A percentile compares a stretch with the other conserved stretches of the same genome.
phyloP scores from a whole-genome alignment of 257 asterid genomes.

The Ligustrum vulgare region DNA sequence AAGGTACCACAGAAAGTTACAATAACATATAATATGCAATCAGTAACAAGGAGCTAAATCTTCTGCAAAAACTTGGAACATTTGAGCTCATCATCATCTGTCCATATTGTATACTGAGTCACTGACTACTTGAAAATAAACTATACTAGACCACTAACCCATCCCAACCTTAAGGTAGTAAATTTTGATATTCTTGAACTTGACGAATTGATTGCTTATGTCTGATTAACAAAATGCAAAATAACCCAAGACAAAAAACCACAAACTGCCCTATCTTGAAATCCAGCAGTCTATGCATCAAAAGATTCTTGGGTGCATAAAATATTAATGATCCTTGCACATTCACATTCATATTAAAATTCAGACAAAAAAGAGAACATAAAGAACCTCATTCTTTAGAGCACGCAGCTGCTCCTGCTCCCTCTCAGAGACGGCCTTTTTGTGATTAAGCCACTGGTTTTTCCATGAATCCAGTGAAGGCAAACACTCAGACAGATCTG shows the following conservation, averaged over 20 bases:
- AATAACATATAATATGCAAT: not conserved
- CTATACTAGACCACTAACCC: not conserved
- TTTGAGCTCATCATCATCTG: too few relatives aligned
- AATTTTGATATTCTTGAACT: not conserved
- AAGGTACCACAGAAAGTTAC: not conserved
- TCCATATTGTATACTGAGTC: too few relatives aligned
- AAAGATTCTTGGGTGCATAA: not conserved
- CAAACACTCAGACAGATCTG: constrained; percentile 82
- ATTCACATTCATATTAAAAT: not conserved
- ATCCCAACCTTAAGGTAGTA: not conserved
- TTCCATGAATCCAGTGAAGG: constrained; percentile 88
- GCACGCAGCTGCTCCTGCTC: constrained; percentile 40
- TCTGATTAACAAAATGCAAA: not conserved
- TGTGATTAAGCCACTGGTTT: constrained; percentile 79
- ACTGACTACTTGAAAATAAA: too few relatives aligned
- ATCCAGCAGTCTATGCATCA: not conserved
- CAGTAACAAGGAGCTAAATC: not conserved
- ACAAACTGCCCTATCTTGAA: not conserved
- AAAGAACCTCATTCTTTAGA: constrained; percentile 63
- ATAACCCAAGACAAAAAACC: too few relatives aligned
- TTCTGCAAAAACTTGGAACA: not conserved
- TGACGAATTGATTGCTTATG: not conserved
- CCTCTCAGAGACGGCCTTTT: constrained; percentile 65
- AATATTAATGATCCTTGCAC: not conserved
- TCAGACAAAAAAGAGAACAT: constrained; percentile 3